phyloP scores from a whole-genome alignment of 148 eudicot species.

The Polygonum maritimum region DNA sequence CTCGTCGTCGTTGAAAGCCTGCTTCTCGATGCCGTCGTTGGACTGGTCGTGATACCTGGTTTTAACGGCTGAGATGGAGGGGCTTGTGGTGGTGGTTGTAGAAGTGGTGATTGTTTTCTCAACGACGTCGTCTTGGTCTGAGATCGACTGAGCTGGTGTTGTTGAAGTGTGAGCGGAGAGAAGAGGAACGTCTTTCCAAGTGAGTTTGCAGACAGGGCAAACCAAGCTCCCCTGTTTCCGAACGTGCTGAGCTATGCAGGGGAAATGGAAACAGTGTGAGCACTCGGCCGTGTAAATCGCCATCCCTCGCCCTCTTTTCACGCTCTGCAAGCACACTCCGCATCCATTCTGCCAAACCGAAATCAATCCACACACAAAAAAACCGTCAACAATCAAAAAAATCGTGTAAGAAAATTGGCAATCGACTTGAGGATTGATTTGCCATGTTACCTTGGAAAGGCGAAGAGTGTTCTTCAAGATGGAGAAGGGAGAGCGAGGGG shows the following conservation, averaged over 20 bases:
- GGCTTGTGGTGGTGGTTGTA: neutral
- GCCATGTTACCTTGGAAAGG: constrained; percentile 40
- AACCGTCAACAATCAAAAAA: neutral
- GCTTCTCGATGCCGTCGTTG: neutral
- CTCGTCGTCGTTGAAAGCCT: constrained; percentile 60
- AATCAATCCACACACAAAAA: neutral
- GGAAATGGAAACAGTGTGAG: constrained; percentile 74
- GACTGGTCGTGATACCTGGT: neutral
- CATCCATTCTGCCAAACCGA: constrained; percentile 47
- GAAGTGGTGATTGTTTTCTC: constrained; percentile 14
- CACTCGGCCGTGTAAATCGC: constrained; percentile 89
- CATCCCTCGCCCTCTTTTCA: constrained; percentile 57
- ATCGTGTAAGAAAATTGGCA: neutral
- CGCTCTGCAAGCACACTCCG: constrained; percentile 71
- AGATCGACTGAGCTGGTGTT: neutral
- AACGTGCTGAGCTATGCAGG: constrained; percentile 65
- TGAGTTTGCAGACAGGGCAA: constrained; percentile 69
- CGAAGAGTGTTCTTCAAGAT: constrained; percentile 68
- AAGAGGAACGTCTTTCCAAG: constrained; percentile 72
- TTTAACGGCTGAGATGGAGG: constrained; percentile 4
- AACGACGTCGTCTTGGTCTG: constrained; percentile 2
- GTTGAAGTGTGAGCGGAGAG: constrained; percentile 28
- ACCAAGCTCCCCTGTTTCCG: constrained; percentile 28
- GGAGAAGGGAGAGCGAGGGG: constrained; percentile 83
- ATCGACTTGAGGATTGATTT: neutral